Conservation (phyloP, 1,139 yeast species). For the Blastobotrys raffinosifermentans region DNA sequence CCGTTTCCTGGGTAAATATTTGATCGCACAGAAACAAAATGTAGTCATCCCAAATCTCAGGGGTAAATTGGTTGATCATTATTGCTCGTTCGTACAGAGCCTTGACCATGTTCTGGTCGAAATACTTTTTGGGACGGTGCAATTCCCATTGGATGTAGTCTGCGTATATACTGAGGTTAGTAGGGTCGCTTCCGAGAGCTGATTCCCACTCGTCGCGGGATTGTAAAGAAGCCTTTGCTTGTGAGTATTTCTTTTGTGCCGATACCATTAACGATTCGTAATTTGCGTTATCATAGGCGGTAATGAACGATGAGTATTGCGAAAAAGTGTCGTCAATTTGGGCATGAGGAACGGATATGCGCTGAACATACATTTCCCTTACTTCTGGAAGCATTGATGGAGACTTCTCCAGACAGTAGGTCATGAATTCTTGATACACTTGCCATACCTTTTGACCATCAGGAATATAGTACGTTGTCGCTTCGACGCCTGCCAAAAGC, state of each 20-base stretch:
- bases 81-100: conserved; percentile 14
- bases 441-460: conserved; percentile 38
- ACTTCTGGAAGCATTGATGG: conserved; percentile 17
- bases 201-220: conserved; percentile 23
- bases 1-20: conserved; percentile 5
- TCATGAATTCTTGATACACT: conserved; percentile 19
- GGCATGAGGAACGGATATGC: conserved; percentile 42
- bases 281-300: conserved; percentile 25
- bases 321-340: conserved; percentile 40
- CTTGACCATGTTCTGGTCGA: conserved; percentile 9
- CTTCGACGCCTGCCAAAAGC: conserved; percentile 4
- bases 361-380: conserved; percentile 31
- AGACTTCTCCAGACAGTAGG: conserved; percentile 8
- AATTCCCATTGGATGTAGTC: conserved; percentile 1
- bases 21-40: conserved; percentile 19
- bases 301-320: conserved; percentile 41
- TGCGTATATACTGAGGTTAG: conserved; percentile 8
- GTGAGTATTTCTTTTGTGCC: conserved; percentile 37
- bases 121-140: conserved; percentile 14
- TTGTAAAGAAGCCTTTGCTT: conserved; percentile 29
- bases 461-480: conserved; percentile 33
- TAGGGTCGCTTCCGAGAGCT: conserved; percentile 13
- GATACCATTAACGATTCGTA: conserved; percentile 40
- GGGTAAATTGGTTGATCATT: conserved; percentile 14
- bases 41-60: conserved; percentile 31